Evolutionary conservation across 2,329 filamentous ascomycete genomes (phyloP).

Genomic region (Cordyceps fumosorosea): DNA sequence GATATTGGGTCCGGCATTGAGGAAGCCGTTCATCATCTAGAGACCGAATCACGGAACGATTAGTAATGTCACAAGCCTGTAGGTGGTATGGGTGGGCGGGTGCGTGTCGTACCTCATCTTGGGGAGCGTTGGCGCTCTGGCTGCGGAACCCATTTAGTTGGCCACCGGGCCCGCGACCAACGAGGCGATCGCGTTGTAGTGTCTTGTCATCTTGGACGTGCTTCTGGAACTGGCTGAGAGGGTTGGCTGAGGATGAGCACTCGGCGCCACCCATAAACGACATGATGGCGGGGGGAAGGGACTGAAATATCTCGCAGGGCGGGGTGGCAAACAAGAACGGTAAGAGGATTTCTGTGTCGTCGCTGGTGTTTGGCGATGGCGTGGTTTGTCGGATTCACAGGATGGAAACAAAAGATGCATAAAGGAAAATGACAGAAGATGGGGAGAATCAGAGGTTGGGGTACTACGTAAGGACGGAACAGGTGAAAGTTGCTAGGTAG

Average conservation of each 20-base stretch:
- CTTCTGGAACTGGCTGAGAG: slow-evolving; percentile 94
- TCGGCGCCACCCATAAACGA: slow-evolving; percentile 94
- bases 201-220: slow-evolving; percentile 95
- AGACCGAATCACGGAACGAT: slow-evolving; percentile 17
- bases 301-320: slow-evolving; percentile 7
- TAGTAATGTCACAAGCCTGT: slow-evolving; percentile 22
- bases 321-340: slow-evolving; percentile 11
- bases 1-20: slow-evolving; percentile 66
- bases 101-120: slow-evolving; percentile 59
- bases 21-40: slow-evolving; percentile 89
- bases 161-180: slow-evolving; percentile 64
- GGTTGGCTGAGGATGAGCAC: slow-evolving; percentile 93
- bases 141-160: slow-evolving; percentile 73
- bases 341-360: neutral
- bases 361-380: neutral
- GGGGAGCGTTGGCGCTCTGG: slow-evolving; percentile 58
- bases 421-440: slow-evolving; percentile 4
- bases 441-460: slow-evolving; percentile 7
- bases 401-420: neutral
- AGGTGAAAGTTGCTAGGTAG: slow-evolving; percentile 5
- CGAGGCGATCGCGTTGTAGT: slow-evolving; percentile 81
- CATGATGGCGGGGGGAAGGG: slow-evolving; percentile 48
- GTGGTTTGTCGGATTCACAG: neutral
- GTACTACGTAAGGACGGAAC: neutral
- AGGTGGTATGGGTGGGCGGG: slow-evolving; percentile 6